Evolutionary conservation across 2,329 filamentous ascomycete species (phyloP), one percentile per base, ranked within the genome.

Genomic region (Pseudopyrenochaeta lycopersici): DNA sequence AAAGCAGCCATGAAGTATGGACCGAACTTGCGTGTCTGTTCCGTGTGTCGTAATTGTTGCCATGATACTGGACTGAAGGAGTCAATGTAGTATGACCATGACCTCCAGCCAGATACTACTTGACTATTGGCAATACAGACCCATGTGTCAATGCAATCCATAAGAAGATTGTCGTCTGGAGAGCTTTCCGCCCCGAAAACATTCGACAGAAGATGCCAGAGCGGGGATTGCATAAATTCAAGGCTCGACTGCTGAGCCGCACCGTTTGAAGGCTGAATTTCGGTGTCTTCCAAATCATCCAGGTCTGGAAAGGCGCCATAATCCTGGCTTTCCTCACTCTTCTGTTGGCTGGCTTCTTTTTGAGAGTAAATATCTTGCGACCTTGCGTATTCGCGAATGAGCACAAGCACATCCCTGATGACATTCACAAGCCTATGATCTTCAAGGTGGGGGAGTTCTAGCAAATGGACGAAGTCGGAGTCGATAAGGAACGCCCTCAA

Each of bases 261-360:
- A 23, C 43, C 23, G n/a, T 42, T 29, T 7, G 43, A 30, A 21
- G 49, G 33, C 12, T 50, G 30, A 11, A 41, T 1, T 21, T 75
- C 71, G 7, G 72, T 61, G 36, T 77, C 67, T 29, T 75, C 72
- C 6, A 73, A 65, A 33, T 82, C 81, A 51, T 84, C 81, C 44
- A 87, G 75, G 17, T 79, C 84, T 18, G 80, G 76, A 75, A 82
- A 85, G 54, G 86, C 84, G 27, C 85, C 85, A 63, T 86, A 88
- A 41, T 88, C 85, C 66, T 88, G 86, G 58, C 85, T 88, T 47
- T 88, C 86, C 46, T 88, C 85, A 49, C 79, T 83, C 11, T 46
- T 59, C 17, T 60, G 47, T 36, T 78, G 74, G 21, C 77, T 66
- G 12, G 52, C 48, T n/a, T 68, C 46, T n/a, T 57, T 73, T 58